Conservation (phyloP, 2,329 filamentous ascomycete species). For the Aspergillus sp. region DNA sequence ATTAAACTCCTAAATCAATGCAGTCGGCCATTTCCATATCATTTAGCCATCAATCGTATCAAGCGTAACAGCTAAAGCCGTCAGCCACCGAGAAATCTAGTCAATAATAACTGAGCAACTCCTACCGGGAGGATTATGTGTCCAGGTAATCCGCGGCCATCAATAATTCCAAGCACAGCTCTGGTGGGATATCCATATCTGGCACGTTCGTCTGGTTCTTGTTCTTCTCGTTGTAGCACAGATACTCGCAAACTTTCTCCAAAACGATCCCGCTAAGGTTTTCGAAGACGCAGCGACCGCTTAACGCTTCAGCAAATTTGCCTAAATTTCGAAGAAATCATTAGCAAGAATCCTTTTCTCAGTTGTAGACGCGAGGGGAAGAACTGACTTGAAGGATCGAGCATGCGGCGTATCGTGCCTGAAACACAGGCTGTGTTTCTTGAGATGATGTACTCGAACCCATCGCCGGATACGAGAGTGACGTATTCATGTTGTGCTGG, state of each 20-base stretch:
- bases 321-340: slow-evolving; percentile 38
- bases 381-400: slow-evolving; percentile 60
- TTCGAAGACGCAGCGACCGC: slow-evolving; percentile 58
- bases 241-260: slow-evolving; percentile 69
- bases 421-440: slow-evolving; percentile 62
- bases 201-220: slow-evolving; percentile 60
- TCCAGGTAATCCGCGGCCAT: slow-evolving; percentile 68
- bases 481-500: slow-evolving; percentile 53
- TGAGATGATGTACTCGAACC: slow-evolving; percentile 63
- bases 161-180: slow-evolving; percentile 64
- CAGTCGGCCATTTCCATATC: background rate
- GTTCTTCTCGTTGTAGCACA: slow-evolving; percentile 68
- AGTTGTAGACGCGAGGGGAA: background rate
- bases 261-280: slow-evolving; percentile 64
- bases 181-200: slow-evolving; percentile 66
- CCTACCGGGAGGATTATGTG: slow-evolving; percentile 28
- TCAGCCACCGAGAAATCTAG: background rate
- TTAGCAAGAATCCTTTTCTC: background rate
- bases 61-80: background rate
- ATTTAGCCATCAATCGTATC: slow-evolving; percentile 7
- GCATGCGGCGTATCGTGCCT: slow-evolving; percentile 62
- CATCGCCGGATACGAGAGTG: slow-evolving; percentile 64
- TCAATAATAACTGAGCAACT: background rate
- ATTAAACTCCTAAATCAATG: slow-evolving; percentile 6
- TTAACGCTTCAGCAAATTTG: slow-evolving; percentile 60